These are phyloP conservation scores for Earliella scabrosa DNA, from an alignment of 1,284 basidiomycete genomes.

Conservation along the genomic window DNA sequence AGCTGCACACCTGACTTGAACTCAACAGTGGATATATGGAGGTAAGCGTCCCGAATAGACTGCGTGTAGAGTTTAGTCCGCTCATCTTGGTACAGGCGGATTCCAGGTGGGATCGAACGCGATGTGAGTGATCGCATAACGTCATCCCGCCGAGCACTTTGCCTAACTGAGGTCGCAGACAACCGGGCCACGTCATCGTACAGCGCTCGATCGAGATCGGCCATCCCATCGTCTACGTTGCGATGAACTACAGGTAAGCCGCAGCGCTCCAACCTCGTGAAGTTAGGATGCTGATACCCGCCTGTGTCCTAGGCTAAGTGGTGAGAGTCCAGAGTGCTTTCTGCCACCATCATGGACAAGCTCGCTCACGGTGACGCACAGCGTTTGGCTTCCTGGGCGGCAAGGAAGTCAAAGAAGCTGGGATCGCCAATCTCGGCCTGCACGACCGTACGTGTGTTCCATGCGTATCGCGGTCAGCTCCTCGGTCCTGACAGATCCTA, in stretches of 20 bases:
- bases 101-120: slow-evolving; percentile 6
- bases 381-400: slow-evolving; percentile 53
- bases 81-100: background rate
- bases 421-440: slow-evolving; percentile 56
- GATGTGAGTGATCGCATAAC: background rate
- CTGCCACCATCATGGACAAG: too few species aligned
- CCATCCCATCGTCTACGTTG: slow-evolving; percentile 36
- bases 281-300: background rate
- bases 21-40: slow-evolving; percentile 30
- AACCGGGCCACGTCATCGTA: slow-evolving; percentile 28
- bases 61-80: too few species aligned
- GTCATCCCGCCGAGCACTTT: too few species aligned
- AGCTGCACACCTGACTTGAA: too few species aligned
- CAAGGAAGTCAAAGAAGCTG: slow-evolving; percentile 51
- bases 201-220: slow-evolving; percentile 40
- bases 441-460: slow-evolving; percentile 47
- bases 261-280: background rate
- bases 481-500: background rate
- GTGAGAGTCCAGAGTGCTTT: background rate
- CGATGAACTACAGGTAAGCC: slow-evolving; percentile 37
- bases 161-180: too few species aligned
- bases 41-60: slow-evolving; percentile 7
- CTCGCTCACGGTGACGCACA: slow-evolving; percentile 12
- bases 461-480: background rate
- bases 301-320: background rate